These are phyloP conservation scores for Protea cynaroides DNA, from an alignment of 164 flowering plant species.

Conservation along the genomic window DNA sequence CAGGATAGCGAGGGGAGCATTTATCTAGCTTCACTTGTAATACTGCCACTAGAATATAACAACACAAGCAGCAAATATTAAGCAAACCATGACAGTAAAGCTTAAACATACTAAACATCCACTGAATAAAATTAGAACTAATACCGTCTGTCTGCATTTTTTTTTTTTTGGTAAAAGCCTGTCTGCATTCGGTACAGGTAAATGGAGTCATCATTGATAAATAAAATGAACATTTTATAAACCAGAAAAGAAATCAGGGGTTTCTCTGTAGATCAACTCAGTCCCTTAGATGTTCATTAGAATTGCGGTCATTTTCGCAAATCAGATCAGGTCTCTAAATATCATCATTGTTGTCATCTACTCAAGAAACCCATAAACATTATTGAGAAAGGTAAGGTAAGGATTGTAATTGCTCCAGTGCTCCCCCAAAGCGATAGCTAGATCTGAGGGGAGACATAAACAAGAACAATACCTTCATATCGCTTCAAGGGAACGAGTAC, in stretches of 20 bases:
- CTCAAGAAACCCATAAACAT: no score
- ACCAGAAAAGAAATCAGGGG: no score
- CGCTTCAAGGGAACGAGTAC: conserved; percentile 27
- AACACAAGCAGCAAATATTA: neutral
- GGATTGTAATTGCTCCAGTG: neutral
- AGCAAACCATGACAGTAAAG: neutral
- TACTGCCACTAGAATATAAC: neutral
- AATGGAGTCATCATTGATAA: conserved; percentile 23
- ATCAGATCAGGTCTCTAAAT: conserved; percentile 36
- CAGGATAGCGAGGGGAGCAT: conserved; percentile 23
- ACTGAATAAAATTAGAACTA: neutral
- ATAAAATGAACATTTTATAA: neutral
- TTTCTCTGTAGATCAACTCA: conserved; percentile 19
- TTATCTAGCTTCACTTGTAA: conserved; percentile 12
- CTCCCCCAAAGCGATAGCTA: neutral
- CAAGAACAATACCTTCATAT: neutral
- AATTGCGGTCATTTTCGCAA: conserved; percentile 46
- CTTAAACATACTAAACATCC: no score
- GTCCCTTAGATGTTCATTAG: conserved; percentile 52
- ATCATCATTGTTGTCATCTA: conserved; percentile 22
- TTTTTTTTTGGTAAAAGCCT: conserved; percentile 15
- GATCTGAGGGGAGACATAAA: neutral
- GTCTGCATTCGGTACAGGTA: conserved; percentile 26
- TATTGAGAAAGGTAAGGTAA: neutral
- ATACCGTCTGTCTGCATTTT: conserved; percentile 26